Evolutionary conservation across 2,329 filamentous ascomycete species (phyloP).

Genomic region (Emericellopsis atlantica): DNA sequence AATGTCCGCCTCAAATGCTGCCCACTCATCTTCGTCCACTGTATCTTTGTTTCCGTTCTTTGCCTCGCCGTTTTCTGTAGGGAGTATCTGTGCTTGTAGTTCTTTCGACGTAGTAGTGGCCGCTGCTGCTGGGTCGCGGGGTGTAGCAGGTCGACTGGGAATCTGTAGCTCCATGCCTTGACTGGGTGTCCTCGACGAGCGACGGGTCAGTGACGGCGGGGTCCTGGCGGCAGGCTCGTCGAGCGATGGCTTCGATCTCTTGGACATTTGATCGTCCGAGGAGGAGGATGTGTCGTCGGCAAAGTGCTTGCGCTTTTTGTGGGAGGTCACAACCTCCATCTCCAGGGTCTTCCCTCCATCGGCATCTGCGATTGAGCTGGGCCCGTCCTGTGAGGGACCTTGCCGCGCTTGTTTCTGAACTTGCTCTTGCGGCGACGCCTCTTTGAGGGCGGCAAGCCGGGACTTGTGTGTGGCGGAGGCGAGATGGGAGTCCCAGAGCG

Average conservation of each 20-base stretch:
- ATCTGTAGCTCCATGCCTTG: conserved; percentile 50
- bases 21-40: conserved; percentile 69
- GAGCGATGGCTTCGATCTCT: neutral
- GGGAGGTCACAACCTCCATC: neutral
- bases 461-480: conserved; percentile 33
- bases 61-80: conserved; percentile 14
- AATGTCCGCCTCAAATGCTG: conserved; percentile 76
- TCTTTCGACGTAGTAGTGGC: conserved; percentile 4
- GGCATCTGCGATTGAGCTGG: conserved; percentile 2
- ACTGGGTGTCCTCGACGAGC: conserved; percentile 36
- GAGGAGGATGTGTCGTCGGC: conserved; percentile 3
- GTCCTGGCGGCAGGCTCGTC: conserved; percentile 10
- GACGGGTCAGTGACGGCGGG: conserved; percentile 30
- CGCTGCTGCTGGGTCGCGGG: conserved; percentile 24
- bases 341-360: conserved; percentile 4
- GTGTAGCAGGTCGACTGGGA: conserved; percentile 51
- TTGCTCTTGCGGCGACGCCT: too few relatives aligned
- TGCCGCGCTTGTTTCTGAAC: conserved; percentile 4
- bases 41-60: neutral
- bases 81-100: conserved; percentile 8
- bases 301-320: conserved; percentile 18
- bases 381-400: conserved; percentile 8
- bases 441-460: conserved; percentile 5
- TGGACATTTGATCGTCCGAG: too few relatives aligned
- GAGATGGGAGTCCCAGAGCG: conserved; percentile 54